phyloP scores from a whole-genome alignment of 306 rosid genomes.

The Corylus avellana region DNA sequence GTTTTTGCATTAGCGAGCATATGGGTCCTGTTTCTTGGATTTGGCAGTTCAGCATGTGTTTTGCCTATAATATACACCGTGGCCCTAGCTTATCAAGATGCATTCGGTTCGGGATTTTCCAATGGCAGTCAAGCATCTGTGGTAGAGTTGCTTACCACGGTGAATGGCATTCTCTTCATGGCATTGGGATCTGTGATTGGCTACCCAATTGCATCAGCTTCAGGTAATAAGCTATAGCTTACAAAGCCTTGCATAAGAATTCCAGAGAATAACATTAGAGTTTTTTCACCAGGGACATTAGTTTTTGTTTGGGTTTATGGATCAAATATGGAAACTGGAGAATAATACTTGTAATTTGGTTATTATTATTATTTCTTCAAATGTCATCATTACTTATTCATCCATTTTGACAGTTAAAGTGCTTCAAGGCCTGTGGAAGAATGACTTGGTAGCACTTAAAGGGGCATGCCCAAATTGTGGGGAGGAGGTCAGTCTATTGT shows the following conservation, averaged over 20 bases:
- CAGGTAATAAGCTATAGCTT: conserved; percentile 47
- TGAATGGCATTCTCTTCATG: conserved; percentile 57
- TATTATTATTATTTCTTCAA: background rate
- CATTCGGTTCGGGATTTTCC: conserved; percentile 45
- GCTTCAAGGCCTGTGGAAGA: conserved; percentile 82
- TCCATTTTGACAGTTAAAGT: conserved; percentile 58
- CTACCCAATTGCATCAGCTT: conserved; percentile 71
- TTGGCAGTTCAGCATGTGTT: conserved; percentile 68
- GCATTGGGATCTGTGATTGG: conserved; percentile 64
- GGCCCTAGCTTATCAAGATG: conserved; percentile 56
- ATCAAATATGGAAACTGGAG: background rate
- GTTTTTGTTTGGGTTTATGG: background rate
- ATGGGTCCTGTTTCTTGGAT: conserved; percentile 73
- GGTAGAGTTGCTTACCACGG: conserved; percentile 41
- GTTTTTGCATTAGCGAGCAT: conserved; percentile 76
- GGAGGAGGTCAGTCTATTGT: conserved; percentile 67
- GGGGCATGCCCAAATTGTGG: conserved; percentile 94
- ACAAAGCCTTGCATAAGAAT: background rate
- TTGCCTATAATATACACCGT: conserved; percentile 59
- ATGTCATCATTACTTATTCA: conserved; percentile 3
- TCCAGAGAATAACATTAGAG: background rate
- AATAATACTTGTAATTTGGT: background rate
- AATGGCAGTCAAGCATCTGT: conserved; percentile 46
- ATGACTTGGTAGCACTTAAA: conserved; percentile 74
- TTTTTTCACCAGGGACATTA: background rate